Conservation (phyloP, 352 stramenopile species). For the Phytophthora chlamydospora region DNA sequence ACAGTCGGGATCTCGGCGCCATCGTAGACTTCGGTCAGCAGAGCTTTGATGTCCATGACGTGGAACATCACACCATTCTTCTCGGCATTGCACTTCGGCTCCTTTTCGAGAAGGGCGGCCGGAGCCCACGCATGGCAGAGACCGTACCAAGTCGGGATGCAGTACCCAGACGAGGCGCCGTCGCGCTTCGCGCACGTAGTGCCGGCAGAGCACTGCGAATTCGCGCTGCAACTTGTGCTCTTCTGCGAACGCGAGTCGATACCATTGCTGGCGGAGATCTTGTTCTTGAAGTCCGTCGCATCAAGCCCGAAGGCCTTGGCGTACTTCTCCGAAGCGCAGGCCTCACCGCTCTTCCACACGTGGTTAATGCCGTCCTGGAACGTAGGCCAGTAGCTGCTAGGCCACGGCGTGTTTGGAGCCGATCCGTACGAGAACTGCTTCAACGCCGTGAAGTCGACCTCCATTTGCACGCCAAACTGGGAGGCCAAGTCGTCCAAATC, state of each 20-base stretch:
- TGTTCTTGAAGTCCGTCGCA: slow-evolving; percentile 41
- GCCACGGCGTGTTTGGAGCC: slow-evolving; percentile 39
- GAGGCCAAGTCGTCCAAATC: slow-evolving; percentile 37
- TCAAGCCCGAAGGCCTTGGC: slow-evolving; percentile 45
- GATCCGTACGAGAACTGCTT: slow-evolving; percentile 18
- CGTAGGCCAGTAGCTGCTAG: slow-evolving; percentile 64
- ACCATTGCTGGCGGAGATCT: slow-evolving; percentile 36
- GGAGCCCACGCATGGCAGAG: slow-evolving; percentile 56
- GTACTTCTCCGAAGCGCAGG: slow-evolving; percentile 49
- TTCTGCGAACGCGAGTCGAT: slow-evolving; percentile 32
- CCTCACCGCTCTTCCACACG: slow-evolving; percentile 38
- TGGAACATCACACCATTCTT: slow-evolving; percentile 52
- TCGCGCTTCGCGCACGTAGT: slow-evolving; percentile 40
- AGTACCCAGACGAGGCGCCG: slow-evolving; percentile 35
- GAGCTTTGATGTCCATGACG: slow-evolving; percentile 54
- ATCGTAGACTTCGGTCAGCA: slow-evolving; percentile 52
- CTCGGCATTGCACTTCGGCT: slow-evolving; percentile 45
- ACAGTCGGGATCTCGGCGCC: slow-evolving; percentile 33
- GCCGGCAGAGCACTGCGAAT: slow-evolving; percentile 28
- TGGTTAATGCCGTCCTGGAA: slow-evolving; percentile 74
- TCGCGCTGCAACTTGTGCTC: slow-evolving; percentile 26
- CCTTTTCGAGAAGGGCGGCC: slow-evolving; percentile 43
- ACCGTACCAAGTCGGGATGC: slow-evolving; percentile 51
- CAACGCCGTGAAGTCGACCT: slow-evolving; percentile 26
- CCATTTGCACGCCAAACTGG: slow-evolving; percentile 30